Base-by-base conservation (phyloP, 2,329 filamentous ascomycete species). In the Metarhizium brunneum region DNA sequence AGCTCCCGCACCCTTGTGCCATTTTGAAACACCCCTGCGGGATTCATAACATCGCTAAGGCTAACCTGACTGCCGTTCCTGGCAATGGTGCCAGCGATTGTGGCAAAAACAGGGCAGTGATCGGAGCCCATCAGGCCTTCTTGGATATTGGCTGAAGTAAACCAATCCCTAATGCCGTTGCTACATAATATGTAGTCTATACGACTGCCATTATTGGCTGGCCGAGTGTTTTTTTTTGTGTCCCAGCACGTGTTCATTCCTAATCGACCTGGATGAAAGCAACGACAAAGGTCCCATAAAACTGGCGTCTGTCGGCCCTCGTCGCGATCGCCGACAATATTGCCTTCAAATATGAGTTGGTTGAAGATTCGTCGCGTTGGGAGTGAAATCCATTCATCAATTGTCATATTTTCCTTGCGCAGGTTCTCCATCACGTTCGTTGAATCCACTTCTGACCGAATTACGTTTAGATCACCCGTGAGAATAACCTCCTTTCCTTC, bases 231-330 rank as follows among this genome's bases (percentile, higher is more conserved):
- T 66, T 91, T 88, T 68, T 88, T 92, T 52, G 90, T 92, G 60
- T 97, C 91, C 92, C 92, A 97, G 69, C 92, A 96, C 0, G 94
- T 97, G 69, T 90, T 97, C 94, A 99, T 97, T 58, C 90, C 90
- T 59, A 78, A 76, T 43, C 94, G 81, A n/a, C 76, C 72, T 0
- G 89, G 87, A 65, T 96, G 88, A 65, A 92, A 95, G 30, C 81
- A 82, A 51, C 94, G 82, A 62, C 88, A 92, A 18, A 95, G 76
- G 71, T 99, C 94, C 80, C 87, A 89, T 45, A 97, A 73, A 1
- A 92, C 81, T 2, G 90, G 83, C 13, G 77, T 63, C 66, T 92
- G 86, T 60, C 87, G 79, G 0, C 82, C 85, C 63, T 85, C 74
- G 57, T 94, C 90, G 57, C 84, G 80, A 40, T 81, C 72, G 0